Conservation (phyloP, 2,329 filamentous ascomycete genomes). For the Botrytis tulipae region DNA sequence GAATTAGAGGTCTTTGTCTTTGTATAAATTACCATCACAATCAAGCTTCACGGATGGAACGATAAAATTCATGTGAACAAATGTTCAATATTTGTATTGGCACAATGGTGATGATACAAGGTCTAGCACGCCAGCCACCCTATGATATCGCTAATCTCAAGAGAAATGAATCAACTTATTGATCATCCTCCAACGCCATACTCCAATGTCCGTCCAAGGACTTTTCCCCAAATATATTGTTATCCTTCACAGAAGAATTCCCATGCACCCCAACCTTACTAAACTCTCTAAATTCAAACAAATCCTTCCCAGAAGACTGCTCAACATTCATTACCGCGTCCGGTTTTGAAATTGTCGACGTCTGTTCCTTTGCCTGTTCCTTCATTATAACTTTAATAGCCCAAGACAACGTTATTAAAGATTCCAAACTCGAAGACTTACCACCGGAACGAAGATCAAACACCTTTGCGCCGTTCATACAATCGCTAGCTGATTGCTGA, state of each 20-base stretch:
- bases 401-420: conserved; percentile 39
- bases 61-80: neutral
- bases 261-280: conserved; percentile 11
- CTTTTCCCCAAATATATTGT: conserved; percentile 30
- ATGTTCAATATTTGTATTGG: neutral
- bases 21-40: neutral
- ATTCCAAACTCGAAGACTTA: conserved; percentile 34
- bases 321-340: conserved; percentile 35
- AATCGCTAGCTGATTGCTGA: conserved; percentile 36
- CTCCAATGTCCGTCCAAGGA: conserved; percentile 33
- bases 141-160: neutral
- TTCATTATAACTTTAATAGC: conserved; percentile 35
- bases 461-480: conserved; percentile 35
- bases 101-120: conserved; percentile 5
- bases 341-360: conserved; percentile 28
- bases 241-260: conserved; percentile 20
- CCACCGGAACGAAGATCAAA: conserved; percentile 30
- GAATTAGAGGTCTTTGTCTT: neutral
- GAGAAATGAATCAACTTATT: conserved; percentile 5
- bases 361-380: conserved; percentile 27
- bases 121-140: conserved; percentile 3
- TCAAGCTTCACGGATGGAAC: neutral
- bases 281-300: conserved; percentile 32
- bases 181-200: conserved; percentile 31
- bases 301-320: conserved; percentile 32